Base-by-base conservation (phyloP, 352 stramenopile genomes). In the Blastocystis hominis region DNA sequence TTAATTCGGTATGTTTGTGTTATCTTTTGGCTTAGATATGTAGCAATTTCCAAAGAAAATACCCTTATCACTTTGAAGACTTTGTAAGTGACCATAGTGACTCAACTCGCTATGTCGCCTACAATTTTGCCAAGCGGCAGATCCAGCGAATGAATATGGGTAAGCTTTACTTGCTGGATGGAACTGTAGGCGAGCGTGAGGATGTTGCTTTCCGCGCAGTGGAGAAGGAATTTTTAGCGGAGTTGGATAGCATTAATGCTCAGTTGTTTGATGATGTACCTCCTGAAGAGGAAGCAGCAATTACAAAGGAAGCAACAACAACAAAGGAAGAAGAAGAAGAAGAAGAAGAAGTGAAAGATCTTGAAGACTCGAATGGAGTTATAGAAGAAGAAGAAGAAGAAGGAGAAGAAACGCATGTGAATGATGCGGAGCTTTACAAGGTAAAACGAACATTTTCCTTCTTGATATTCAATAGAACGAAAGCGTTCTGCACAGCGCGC, bases 21-120 rank as follows among this genome's bases (percentile, higher is more conserved):
- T 47, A 4, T n/a, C 3, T 15, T 36, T 3, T 2, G 5, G n/a
- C 10, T 55, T 36, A 66, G 17, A 0, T 47, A 15, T 46, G 55
- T 84, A 84, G 72, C 50, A 40, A 84, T 24, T 84, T 84, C 72
- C 72, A 84, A 53, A 66, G 30, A 30, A 84, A 84, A 53, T 84
- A 84, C 30, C 72, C 72, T 53, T 84, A 84, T 46, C 50, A 84
- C 50, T 84, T 68, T 69, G 72, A 84, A 66, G 72, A 84, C 36
- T 84, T 84, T 47, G 72, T 84, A 34, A 84, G 72, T 46, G 72
- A 84, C 30, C 30, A 84, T 53, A 46, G 30, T 24, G 47, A 84
- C 4, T 84, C 72, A 13, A 84, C 72, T 42, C 72, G 47, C 0
- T 84, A 69, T 68, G 72, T 84, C 24, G 72, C 72, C 36, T 84